Percentiles rank a stretch among this genome's conserved stretches.
phyloP scores from a whole-genome alignment of 2,329 filamentous ascomycete genomes.

The Aspergillus floridensis region DNA sequence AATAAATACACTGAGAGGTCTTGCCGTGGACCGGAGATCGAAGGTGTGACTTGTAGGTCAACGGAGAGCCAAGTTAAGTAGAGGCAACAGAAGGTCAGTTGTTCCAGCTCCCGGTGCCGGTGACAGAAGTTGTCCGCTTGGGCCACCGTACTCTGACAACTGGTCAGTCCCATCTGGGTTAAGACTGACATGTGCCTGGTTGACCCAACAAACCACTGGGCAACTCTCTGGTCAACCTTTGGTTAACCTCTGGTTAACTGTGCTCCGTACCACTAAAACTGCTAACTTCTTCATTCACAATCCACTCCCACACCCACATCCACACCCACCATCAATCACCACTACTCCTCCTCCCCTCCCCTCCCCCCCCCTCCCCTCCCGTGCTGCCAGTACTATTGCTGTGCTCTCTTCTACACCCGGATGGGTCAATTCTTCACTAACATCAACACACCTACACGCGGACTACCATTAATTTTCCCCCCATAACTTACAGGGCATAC shows the following conservation, averaged over 20 bases:
- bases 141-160: constrained; percentile 19
- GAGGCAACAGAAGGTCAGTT: neutral
- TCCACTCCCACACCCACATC: no score
- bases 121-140: constrained; percentile 15
- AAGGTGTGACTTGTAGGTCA: neutral
- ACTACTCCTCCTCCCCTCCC: no score
- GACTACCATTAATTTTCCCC: neutral
- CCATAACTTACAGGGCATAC: neutral
- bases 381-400: no score
- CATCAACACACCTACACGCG: neutral
- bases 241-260: constrained; percentile 5
- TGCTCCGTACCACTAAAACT: constrained; percentile 1
- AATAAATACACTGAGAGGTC: no score
- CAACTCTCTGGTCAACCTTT: neutral
- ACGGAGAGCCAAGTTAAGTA: neutral
- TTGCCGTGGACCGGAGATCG: neutral
- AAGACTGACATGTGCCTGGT: constrained; percentile 26
- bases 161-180: constrained; percentile 20
- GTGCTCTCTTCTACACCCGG: neutral
- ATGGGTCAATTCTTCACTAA: neutral
- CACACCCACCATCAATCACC: no score
- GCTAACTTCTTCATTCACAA: neutral
- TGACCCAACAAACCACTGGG: constrained; percentile 24
- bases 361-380: no score
- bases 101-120: neutral